Base-by-base conservation (phyloP, 192 early-diverging fungal genomes). In the Obelidium mucronatum region DNA sequence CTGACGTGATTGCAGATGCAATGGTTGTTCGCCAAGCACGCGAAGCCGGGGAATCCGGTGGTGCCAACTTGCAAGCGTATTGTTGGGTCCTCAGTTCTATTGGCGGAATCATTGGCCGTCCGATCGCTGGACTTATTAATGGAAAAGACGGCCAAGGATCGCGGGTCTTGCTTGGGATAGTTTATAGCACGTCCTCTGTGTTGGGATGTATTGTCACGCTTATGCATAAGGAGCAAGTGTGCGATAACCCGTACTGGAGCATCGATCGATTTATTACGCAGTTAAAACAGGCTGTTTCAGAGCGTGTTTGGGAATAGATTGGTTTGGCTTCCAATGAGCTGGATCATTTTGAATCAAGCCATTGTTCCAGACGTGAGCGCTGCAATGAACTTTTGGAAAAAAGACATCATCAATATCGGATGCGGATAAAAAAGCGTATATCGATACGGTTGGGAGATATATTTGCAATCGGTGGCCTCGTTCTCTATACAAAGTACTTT, bases 1-100 rank as follows among this genome's bases (percentile, higher is more conserved):
- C 55, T 1, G 77, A 78, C 65, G 77, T 78, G 42, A 78, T 78
- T 76, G 77, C 71, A 2, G 77, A 78, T 35, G 55, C 77, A 30
- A 68, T 78, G 66, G 77, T 78, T 60, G 77, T 78, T 4, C 13
- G 19, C 8, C 54, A 78, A 24, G 77, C 77, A 24, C 13, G 71
- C 4, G 56, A 13, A 0, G 77, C 77, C 1, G 77, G 77, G 26
- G 59, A 51, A 39, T 15, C 13, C n/a, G 77, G 77, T 15, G 77
- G 77, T 35, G 77, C 71, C 13, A 51, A 74, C 55, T 63, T 76
- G 28, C 75, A 76, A 40, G 53, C 75, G 33, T 76, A 26, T 69
- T 76, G 77, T 48, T 78, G 77, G 77, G 59, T 78, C 2, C 30
- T 76, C 19, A 59, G 51, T 34, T 66, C 34, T 3, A 61, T 78